These are phyloP conservation scores for Neoscytalidium dimidiatum DNA, from an alignment of 2,329 filamentous ascomycete genomes.

Conservation along the genomic window DNA sequence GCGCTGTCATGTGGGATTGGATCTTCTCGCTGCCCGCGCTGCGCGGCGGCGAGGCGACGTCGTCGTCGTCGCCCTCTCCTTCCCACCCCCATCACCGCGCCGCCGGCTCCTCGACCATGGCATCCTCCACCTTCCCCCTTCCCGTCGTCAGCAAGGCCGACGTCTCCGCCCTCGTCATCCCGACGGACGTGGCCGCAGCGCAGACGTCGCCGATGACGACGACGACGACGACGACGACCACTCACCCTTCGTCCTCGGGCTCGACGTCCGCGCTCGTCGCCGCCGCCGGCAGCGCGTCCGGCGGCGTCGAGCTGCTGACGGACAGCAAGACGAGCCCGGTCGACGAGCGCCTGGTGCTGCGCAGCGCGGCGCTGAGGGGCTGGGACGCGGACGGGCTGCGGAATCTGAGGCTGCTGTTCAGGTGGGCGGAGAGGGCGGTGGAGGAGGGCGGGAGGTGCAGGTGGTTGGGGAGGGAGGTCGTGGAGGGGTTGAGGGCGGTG, in stretches of 20 bases:
- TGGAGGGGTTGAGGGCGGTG: slow-evolving; percentile 56
- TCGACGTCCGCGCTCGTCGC: not conserved
- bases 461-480: slow-evolving; percentile 60
- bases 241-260: slow-evolving; percentile 35
- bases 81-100: not conserved
- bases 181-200: slow-evolving; percentile 37
- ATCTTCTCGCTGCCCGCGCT: slow-evolving; percentile 66
- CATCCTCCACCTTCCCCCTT: slow-evolving; percentile 21
- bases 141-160: slow-evolving; percentile 63
- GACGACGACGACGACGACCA: slow-evolving; percentile 33
- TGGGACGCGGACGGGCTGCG: slow-evolving; percentile 59
- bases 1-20: slow-evolving; percentile 64
- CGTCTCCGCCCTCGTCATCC: slow-evolving; percentile 44
- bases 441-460: slow-evolving; percentile 41
- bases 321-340: slow-evolving; percentile 63
- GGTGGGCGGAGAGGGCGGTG: slow-evolving; percentile 59
- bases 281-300: slow-evolving; percentile 40
- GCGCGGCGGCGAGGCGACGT: slow-evolving; percentile 33
- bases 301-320: slow-evolving; percentile 47
- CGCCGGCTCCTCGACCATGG: not conserved
- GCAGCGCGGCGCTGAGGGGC: slow-evolving; percentile 40
- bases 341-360: slow-evolving; percentile 70
- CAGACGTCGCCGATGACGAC: not conserved
- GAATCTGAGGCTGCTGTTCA: slow-evolving; percentile 65
- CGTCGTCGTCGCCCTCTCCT: not conserved